phyloP scores from a whole-genome alignment of 2,329 filamentous ascomycete genomes.

The Pseudopithomyces maydicus region DNA sequence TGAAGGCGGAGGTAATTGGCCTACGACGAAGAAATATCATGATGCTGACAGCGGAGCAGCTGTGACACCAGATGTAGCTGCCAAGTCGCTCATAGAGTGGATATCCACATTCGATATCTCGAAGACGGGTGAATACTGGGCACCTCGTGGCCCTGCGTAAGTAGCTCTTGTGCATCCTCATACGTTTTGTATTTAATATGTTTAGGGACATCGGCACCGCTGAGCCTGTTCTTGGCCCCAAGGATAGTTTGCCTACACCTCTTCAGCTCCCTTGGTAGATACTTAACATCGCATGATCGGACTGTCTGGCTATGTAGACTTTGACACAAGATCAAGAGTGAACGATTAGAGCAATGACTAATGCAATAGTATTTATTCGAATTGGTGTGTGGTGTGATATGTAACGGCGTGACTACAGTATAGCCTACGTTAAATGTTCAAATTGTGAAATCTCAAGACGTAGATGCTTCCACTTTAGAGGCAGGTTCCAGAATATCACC shows the following conservation, averaged over 20 bases:
- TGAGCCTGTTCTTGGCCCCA: slow-evolving; percentile 63
- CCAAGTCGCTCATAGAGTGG: slow-evolving; percentile 66
- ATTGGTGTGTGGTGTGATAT: background rate
- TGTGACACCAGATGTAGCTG: slow-evolving; percentile 70
- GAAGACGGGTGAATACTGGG: slow-evolving; percentile 75
- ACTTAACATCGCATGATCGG: background rate
- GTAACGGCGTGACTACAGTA: too few species aligned
- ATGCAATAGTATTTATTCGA: background rate
- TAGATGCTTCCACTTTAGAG: background rate
- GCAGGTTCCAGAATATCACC: background rate
- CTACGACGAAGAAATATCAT: background rate
- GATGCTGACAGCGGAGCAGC: slow-evolving; percentile 46
- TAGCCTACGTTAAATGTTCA: too few species aligned
- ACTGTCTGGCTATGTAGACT: too few species aligned
- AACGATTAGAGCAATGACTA: background rate
- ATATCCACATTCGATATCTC: slow-evolving; percentile 65
- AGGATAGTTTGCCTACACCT: slow-evolving; percentile 63
- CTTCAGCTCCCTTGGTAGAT: slow-evolving; percentile 69
- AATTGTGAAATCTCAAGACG: background rate
- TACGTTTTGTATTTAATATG: slow-evolving; percentile 17
- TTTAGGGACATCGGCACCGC: slow-evolving; percentile 71
- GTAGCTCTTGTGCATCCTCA: slow-evolving; percentile 24
- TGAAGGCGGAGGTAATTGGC: slow-evolving; percentile 61
- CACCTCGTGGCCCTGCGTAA: slow-evolving; percentile 69
- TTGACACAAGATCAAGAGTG: too few species aligned